Base-by-base conservation (phyloP, 202 grass and related monocot genomes). In the Musa balbisiana region DNA sequence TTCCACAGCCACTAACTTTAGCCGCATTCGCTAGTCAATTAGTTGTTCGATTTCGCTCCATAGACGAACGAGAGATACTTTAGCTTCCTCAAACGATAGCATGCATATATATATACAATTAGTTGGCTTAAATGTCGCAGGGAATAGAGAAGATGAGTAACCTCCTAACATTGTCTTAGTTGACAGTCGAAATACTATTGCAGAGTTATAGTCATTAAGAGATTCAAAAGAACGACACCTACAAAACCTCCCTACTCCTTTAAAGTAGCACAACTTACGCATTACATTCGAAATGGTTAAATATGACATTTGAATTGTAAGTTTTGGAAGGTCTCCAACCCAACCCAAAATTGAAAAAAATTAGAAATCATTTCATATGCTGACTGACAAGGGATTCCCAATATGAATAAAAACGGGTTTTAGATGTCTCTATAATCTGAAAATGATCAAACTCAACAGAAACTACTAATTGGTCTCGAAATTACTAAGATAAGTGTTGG, bases 321-420 rank as follows among this genome's bases (percentile, higher is more conserved):
- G 3, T 71, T 3, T 33, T 71, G 1, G 33, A 71, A 20, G 50
- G 82, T 50, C 49, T 89, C 50, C 58, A 85, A 79, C 83, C 80
- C 74, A 68, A 76, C 59, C 5, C n/a, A 66, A 72, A 65, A 68
- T 27, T 88, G 2, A 43, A 17, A 85, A 80, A 54, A 82, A 27
- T 53, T 85, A 64, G 56, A 54, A 25, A 82, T 88, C 64, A 43
- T 53, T 24, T 24, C 52, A 17, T 82, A 85, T 33, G 25, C 26
- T 9, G 82, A 63, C 26, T 9, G 82, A 63, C 53, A 54, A 67
- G 10, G 17, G 8, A 20, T 76, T 78, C 49, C 79, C 79, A 72
- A 59, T 51, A n/a, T 84, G 80, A 75, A 82, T 60, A 60, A 53
- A 8, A 12, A 0, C 8, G 52, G 52, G 0, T 8, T 53, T 53